Percentiles rank a stretch among this genome's conserved stretches.
phyloP scores from a whole-genome alignment of 768 basidiomycete species.

The Boletus pseudo-olivaceus region DNA sequence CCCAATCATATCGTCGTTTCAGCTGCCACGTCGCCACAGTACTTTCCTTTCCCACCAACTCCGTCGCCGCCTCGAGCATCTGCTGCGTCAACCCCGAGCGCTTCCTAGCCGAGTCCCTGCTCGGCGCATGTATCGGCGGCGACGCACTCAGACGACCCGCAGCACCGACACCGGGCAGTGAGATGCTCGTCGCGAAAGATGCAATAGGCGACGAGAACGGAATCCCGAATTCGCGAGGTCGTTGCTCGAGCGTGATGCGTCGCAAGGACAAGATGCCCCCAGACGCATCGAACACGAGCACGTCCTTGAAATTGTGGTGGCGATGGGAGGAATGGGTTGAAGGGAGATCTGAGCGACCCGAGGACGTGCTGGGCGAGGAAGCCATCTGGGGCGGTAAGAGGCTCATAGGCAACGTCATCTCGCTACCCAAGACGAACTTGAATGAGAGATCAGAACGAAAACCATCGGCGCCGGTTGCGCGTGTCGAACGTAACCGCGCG shows the following conservation, averaged over 20 bases:
- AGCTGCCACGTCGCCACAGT: conserved; percentile 67
- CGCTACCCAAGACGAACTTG: conserved; percentile 43
- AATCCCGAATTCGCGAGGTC: conserved; percentile 21
- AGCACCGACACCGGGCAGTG: conserved; percentile 53
- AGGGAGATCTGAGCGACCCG: conserved; percentile 27
- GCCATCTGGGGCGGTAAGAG: conserved; percentile 33
- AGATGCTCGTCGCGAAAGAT: conserved; percentile 53
- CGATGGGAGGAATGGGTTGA: conserved; percentile 30
- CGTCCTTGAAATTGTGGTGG: conserved; percentile 55
- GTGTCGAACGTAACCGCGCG: conserved; percentile 45
- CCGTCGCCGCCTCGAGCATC: conserved; percentile 35
- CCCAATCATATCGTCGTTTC: conserved; percentile 48
- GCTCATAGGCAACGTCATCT: conserved; percentile 35
- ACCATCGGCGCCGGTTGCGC: conserved; percentile 28
- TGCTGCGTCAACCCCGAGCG: conserved; percentile 34
- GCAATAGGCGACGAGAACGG: conserved; percentile 26
- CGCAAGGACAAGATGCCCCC: conserved; percentile 55
- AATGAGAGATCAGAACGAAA: conserved; percentile 48
- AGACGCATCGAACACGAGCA: conserved; percentile 63
- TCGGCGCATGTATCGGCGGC: conserved; percentile 15
- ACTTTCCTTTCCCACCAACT: conserved; percentile 37
- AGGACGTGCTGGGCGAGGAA: conserved; percentile 28
- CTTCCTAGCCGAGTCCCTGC: conserved; percentile 26
- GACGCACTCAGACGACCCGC: conserved; percentile 36
- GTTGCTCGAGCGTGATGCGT: conserved; percentile 46